These are phyloP conservation scores for Salix suchowensis DNA, from an alignment of 345 rosid genomes.

Conservation along the genomic window DNA sequence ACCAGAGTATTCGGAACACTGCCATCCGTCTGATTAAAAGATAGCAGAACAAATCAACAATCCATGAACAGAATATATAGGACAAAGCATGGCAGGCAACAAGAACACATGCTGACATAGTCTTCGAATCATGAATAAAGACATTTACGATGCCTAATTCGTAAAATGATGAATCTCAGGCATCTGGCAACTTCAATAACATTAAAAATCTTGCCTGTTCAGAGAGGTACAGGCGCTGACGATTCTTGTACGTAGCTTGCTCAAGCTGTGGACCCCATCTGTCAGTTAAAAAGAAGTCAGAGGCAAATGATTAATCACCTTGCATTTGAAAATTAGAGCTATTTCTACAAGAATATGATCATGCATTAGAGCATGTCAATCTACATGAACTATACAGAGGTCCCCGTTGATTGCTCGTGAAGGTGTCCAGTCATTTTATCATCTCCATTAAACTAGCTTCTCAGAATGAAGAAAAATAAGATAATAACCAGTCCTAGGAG, in stretches of 20 bases:
- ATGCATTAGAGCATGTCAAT: not conserved
- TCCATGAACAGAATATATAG: not conserved
- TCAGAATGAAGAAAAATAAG: too few relatives aligned
- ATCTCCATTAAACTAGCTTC: too few relatives aligned
- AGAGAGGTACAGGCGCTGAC: constrained; percentile 62
- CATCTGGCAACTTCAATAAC: too few relatives aligned
- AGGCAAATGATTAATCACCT: not conserved
- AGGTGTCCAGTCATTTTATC: too few relatives aligned
- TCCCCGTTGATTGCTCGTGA: too few relatives aligned
- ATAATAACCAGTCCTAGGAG: too few relatives aligned
- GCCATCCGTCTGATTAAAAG: constrained; percentile 63
- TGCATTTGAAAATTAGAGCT: not conserved
- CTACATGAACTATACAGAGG: too few relatives aligned
- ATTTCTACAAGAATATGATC: not conserved
- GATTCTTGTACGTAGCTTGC: constrained; percentile 59
- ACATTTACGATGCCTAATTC: too few relatives aligned
- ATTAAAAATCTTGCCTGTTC: constrained; percentile 39
- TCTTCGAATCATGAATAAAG: too few relatives aligned
- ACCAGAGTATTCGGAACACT: constrained; percentile 90
- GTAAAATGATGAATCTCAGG: too few relatives aligned
- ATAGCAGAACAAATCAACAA: not conserved
- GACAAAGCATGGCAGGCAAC: not conserved
- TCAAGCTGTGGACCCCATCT: constrained; percentile 77
- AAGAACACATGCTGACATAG: not conserved
- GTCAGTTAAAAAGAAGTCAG: not conserved